A percentile compares a stretch with the other conserved stretches of the same genome.
Conservation (phyloP, 2,329 filamentous ascomycete species). For the Lachnellula willkommii region DNA sequence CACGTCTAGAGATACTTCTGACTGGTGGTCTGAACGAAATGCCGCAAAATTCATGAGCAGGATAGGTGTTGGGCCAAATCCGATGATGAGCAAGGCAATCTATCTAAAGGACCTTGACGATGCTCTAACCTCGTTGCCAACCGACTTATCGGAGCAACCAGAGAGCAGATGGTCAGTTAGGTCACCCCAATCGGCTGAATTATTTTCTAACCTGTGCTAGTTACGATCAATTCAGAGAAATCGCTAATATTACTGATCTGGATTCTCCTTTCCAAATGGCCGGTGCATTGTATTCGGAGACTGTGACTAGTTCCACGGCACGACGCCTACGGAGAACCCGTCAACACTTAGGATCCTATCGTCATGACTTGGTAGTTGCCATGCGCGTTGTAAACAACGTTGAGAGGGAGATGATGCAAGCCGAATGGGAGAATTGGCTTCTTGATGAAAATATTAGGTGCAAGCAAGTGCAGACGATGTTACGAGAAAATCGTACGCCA, state of each 20-base stretch:
- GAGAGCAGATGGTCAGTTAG: conserved; percentile 47
- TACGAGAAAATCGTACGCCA: conserved; percentile 33
- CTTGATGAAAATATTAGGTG: conserved; percentile 73
- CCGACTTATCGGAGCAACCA: conserved; percentile 14
- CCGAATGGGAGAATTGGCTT: conserved; percentile 94
- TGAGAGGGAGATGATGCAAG: conserved; percentile 76
- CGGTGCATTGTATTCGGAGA: conserved; percentile 42
- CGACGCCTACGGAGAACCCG: conserved; percentile 69
- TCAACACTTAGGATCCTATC: conserved; percentile 74
- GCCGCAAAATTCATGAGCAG: conserved; percentile 76
- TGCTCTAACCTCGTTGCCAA: conserved; percentile 35
- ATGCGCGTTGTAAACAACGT: conserved; percentile 85
- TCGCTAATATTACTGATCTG: conserved; percentile 53
- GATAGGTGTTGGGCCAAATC: conserved; percentile 73
- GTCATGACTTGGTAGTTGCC: conserved; percentile 86
- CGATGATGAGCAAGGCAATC: conserved; percentile 77
- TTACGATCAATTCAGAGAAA: conserved; percentile 56
- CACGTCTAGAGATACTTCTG: conserved; percentile 64
- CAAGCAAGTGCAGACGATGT: conserved; percentile 49
- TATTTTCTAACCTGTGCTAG: conserved; percentile 32
- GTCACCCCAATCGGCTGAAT: not conserved
- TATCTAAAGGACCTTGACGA: conserved; percentile 78
- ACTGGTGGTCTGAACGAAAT: conserved; percentile 82
- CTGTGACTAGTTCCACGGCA: conserved; percentile 49
- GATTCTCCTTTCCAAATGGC: conserved; percentile 52